These are phyloP conservation scores for Periconia sp. DNA, from an alignment of 2,329 filamentous ascomycete species.

Conservation along the genomic window DNA sequence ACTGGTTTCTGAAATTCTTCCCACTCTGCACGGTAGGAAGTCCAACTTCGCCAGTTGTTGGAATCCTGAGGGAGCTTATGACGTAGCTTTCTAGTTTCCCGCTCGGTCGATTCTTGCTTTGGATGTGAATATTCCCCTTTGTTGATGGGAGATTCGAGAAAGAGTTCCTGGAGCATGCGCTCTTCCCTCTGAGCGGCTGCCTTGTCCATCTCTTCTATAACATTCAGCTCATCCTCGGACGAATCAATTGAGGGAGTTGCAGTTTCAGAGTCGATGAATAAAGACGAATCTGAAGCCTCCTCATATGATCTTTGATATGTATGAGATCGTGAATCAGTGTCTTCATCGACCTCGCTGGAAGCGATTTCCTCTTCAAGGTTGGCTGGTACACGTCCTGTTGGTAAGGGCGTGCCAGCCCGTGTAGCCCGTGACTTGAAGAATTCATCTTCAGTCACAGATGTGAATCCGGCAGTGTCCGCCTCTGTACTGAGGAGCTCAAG, in stretches of 20 bases:
- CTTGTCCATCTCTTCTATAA: conserved; percentile 54
- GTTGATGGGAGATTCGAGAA: conserved; percentile 42
- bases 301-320: neutral
- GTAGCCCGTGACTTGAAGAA: conserved; percentile 27
- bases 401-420: conserved; percentile 36
- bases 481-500: conserved; percentile 39
- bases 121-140: conserved; percentile 18
- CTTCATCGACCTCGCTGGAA: conserved; percentile 2
- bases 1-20: conserved; percentile 44
- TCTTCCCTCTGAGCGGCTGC: conserved; percentile 54
- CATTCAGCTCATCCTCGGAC: conserved; percentile 12
- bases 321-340: conserved; percentile 6
- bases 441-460: conserved; percentile 19
- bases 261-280: neutral
- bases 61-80: conserved; percentile 41
- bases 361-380: conserved; percentile 14
- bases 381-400: conserved; percentile 19
- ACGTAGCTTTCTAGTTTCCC: conserved; percentile 7
- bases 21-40: conserved; percentile 58
- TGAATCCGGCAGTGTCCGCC: conserved; percentile 15
- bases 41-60: conserved; percentile 56
- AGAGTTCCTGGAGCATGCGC: conserved; percentile 49
- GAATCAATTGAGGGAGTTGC: neutral
- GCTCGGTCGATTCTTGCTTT: conserved; percentile 32
- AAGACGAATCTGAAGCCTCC: conserved; percentile 1